Evolutionary conservation across 2,329 filamentous ascomycete genomes (phyloP).

Genomic region (Chaetomium strumarium): DNA sequence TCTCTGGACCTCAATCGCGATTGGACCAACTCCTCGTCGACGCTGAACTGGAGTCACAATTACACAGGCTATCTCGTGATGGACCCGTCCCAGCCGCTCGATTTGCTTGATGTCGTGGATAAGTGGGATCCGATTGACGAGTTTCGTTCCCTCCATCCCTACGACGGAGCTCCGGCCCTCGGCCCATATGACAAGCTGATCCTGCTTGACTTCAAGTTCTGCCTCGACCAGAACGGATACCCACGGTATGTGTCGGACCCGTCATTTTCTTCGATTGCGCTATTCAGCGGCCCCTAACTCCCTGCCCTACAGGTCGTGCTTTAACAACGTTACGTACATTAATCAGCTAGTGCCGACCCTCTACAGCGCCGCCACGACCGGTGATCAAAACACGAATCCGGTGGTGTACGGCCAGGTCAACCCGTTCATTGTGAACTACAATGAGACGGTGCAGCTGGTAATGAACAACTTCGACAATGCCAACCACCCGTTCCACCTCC

Average conservation of each 20-base stretch:
- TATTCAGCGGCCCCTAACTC: not conserved
- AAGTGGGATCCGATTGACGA: slow-evolving; percentile 55
- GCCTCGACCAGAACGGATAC: slow-evolving; percentile 54
- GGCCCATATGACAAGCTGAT: slow-evolving; percentile 50
- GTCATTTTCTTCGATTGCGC: not conserved
- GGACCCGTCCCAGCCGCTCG: slow-evolving; percentile 27
- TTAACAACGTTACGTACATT: slow-evolving; percentile 65
- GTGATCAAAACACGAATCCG: slow-evolving; percentile 37
- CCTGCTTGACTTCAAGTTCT: slow-evolving; percentile 51
- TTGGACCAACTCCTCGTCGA: slow-evolving; percentile 27
- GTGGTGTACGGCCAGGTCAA: slow-evolving; percentile 39
- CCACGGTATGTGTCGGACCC: slow-evolving; percentile 41
- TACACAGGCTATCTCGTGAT: slow-evolving; percentile 40
- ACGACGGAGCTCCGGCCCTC: slow-evolving; percentile 46
- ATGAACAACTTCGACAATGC: slow-evolving; percentile 45
- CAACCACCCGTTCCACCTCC: slow-evolving; percentile 48
- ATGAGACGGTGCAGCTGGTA: slow-evolving; percentile 41
- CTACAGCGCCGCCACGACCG: slow-evolving; percentile 61
- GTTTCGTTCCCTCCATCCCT: slow-evolving; percentile 46
- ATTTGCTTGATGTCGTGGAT: slow-evolving; percentile 29
- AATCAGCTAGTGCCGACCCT: slow-evolving; percentile 62
- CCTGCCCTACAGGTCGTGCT: slow-evolving; percentile 36
- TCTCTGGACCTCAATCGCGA: slow-evolving; percentile 41
- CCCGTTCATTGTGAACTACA: slow-evolving; percentile 35
- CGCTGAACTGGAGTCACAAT: slow-evolving; percentile 33